Conservation (phyloP, 1,139 yeast species). For the Saccharomycopsis crataegensis region DNA sequence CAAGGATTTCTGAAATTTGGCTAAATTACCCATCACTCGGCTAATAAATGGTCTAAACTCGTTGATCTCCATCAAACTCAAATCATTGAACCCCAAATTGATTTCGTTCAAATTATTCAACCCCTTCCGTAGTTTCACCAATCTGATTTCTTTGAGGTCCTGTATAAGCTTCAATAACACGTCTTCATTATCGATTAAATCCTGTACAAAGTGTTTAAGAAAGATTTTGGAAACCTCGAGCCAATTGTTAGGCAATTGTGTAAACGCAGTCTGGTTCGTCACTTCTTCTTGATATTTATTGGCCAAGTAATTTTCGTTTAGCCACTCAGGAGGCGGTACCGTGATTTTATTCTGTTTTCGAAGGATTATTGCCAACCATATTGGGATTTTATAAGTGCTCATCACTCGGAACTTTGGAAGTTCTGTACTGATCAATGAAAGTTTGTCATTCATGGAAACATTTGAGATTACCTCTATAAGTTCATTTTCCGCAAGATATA, state of each 20-base stretch:
- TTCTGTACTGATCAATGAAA: slow-evolving; percentile 4
- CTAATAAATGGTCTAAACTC: slow-evolving; percentile 80
- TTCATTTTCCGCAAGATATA: slow-evolving; percentile 82
- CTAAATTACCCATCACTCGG: slow-evolving; percentile 70
- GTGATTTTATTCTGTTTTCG: slow-evolving; percentile 83
- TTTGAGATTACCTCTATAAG: slow-evolving; percentile 42
- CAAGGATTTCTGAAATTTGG: slow-evolving; percentile 42
- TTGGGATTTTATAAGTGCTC: slow-evolving; percentile 64
- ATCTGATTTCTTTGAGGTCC: slow-evolving; percentile 77
- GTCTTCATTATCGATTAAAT: slow-evolving; percentile 59
- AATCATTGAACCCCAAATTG: slow-evolving; percentile 74
- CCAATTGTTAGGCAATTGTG: slow-evolving; percentile 83
- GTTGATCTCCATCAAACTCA: slow-evolving; percentile 78
- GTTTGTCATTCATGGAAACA: slow-evolving; percentile 8
- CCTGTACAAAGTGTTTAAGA: slow-evolving; percentile 61
- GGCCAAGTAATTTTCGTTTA: slow-evolving; percentile 49
- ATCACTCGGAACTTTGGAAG: slow-evolving; percentile 42
- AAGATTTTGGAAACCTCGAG: slow-evolving; percentile 67
- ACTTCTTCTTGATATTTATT: slow-evolving; percentile 64
- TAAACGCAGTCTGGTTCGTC: slow-evolving; percentile 48
- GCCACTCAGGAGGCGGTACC: slow-evolving; percentile 84
- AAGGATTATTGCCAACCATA: slow-evolving; percentile 82
- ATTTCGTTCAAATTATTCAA: slow-evolving; percentile 71
- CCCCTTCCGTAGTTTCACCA: slow-evolving; percentile 77
- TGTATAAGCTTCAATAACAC: slow-evolving; percentile 63